Percentiles rank a stretch among this genome's conserved stretches.
These are phyloP conservation scores for Vanrija humicola DNA, from an alignment of 1,284 basidiomycete genomes.

Conservation along the genomic window DNA sequence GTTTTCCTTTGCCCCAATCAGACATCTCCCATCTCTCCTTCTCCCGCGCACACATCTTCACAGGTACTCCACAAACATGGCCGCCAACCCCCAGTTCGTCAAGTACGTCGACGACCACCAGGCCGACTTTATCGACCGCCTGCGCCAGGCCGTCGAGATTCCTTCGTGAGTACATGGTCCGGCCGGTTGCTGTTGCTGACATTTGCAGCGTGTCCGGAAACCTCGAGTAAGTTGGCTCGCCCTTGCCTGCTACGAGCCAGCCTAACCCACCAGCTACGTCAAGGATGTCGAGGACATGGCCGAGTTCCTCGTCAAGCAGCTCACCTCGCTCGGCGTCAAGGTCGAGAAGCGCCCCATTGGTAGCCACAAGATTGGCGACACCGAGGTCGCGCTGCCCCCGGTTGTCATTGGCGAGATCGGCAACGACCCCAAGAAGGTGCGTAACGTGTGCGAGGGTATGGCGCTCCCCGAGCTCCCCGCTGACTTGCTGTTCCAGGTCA, in stretches of 20 bases:
- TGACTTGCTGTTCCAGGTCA: slow-evolving; percentile 57
- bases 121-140: slow-evolving; percentile 68
- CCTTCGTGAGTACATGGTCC: slow-evolving; percentile 61
- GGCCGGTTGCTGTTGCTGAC: slow-evolving; percentile 2
- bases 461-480: background rate
- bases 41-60: too few species aligned
- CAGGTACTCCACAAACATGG: slow-evolving; percentile 23
- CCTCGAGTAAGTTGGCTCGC: slow-evolving; percentile 29
- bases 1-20: too few species aligned
- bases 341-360: slow-evolving; percentile 74
- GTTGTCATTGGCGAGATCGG: slow-evolving; percentile 83
- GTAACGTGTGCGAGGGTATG: slow-evolving; percentile 1
- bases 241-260: background rate
- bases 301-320: slow-evolving; percentile 67
- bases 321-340: slow-evolving; percentile 68
- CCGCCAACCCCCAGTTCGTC: slow-evolving; percentile 55
- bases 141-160: slow-evolving; percentile 80
- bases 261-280: slow-evolving; percentile 56
- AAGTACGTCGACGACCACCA: slow-evolving; percentile 68
- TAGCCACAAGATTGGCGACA: slow-evolving; percentile 72
- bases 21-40: too few species aligned
- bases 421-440: slow-evolving; percentile 66
- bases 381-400: slow-evolving; percentile 73
- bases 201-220: slow-evolving; percentile 48
- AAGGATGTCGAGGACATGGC: slow-evolving; percentile 78